These are phyloP conservation scores for Plectosphaerella sp. DNA, from an alignment of 2,329 filamentous ascomycete genomes.

Conservation along the genomic window DNA sequence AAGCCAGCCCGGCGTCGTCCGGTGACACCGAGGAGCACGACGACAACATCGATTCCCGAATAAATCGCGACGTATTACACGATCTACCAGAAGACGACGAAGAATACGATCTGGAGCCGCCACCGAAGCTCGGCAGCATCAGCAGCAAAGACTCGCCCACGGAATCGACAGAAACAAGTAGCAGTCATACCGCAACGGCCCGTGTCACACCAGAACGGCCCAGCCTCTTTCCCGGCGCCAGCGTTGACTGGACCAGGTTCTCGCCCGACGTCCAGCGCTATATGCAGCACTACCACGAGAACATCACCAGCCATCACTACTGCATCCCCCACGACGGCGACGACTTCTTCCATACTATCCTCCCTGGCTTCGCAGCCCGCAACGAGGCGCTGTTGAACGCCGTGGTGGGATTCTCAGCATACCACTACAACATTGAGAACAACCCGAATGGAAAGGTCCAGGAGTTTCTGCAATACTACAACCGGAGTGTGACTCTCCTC, in stretches of 20 bases:
- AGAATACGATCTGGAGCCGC: constrained; percentile 49
- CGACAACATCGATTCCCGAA: constrained; percentile 25
- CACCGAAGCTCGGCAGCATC: constrained; percentile 44
- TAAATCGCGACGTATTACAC: constrained; percentile 46
- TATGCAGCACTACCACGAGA: constrained; percentile 71
- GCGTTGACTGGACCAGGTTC: constrained; percentile 51
- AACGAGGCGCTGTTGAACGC: constrained; percentile 81
- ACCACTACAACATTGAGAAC: constrained; percentile 67
- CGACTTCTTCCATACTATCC: constrained; percentile 67
- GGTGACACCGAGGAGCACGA: constrained; percentile 48
- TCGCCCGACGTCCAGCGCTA: constrained; percentile 72
- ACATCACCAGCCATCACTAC: constrained; percentile 80
- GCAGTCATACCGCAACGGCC: constrained; percentile 26
- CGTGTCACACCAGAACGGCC: constrained; percentile 16
- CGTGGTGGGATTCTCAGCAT: constrained; percentile 82
- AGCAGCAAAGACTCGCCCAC: constrained; percentile 50
- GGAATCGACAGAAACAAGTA: constrained; percentile 38
- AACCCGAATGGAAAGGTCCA: constrained; percentile 69
- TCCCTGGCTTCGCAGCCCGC: constrained; percentile 68
- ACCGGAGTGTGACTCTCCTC: constrained; percentile 76
- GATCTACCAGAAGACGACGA: constrained; percentile 36
- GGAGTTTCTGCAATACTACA: constrained; percentile 85
- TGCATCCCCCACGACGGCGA: constrained; percentile 66
- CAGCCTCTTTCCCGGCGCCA: constrained; percentile 9
- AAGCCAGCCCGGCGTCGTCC: constrained; percentile 48